Conservation (phyloP, 2,329 filamentous ascomycete genomes). For the Xylaria arbuscula region DNA sequence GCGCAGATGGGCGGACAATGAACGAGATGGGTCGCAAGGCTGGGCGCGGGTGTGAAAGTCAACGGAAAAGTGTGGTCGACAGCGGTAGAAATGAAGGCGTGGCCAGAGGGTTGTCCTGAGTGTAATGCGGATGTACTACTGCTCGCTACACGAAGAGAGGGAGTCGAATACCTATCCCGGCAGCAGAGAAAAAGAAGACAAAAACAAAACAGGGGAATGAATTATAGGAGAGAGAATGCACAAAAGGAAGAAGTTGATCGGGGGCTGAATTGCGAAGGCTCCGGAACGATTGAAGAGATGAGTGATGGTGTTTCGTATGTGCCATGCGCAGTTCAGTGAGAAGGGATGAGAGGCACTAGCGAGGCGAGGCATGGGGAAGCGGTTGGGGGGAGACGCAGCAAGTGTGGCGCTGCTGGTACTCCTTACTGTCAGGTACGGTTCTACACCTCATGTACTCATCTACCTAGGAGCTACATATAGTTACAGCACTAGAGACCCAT, state of each 20-base stretch:
- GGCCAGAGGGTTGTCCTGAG: neutral
- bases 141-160: neutral
- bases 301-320: constrained; percentile 11
- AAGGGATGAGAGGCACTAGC: too few species aligned
- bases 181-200: constrained; percentile 3
- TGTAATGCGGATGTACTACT: neutral
- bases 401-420: constrained; percentile 23
- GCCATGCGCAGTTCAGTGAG: neutral
- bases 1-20: neutral
- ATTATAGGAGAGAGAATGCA: constrained; percentile 27
- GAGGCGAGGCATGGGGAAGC: constrained; percentile 5
- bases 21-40: neutral
- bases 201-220: constrained; percentile 16
- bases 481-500: too few species aligned
- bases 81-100: neutral
- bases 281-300: constrained; percentile 3
- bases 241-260: constrained; percentile 28
- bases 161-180: constrained; percentile 26
- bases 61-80: neutral
- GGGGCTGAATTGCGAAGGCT: constrained; percentile 8
- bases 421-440: neutral
- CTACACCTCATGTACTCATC: too few species aligned
- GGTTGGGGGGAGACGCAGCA: constrained; percentile 9
- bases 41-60: neutral
- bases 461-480: too few species aligned